These are phyloP conservation scores for Closterium sp. DNA, from an alignment of 139 green algal genomes.

Conservation along the genomic window DNA sequence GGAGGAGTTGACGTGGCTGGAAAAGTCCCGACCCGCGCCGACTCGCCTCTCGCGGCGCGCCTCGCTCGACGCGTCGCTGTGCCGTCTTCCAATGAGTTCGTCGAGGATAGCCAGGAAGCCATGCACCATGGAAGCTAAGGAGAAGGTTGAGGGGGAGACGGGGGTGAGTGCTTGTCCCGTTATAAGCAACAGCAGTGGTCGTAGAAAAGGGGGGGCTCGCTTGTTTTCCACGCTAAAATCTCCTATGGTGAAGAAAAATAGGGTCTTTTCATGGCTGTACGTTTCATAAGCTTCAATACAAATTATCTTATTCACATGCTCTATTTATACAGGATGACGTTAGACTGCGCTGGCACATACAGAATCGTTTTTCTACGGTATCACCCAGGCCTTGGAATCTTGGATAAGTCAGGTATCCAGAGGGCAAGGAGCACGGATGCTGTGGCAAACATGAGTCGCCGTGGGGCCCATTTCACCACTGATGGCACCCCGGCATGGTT, in stretches of 20 bases:
- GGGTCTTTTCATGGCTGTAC: neutral
- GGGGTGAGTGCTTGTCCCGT: neutral
- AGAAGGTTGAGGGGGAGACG: neutral
- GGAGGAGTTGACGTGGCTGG: neutral
- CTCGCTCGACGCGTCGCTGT: neutral
- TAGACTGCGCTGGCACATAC: neutral
- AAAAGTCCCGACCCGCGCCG: neutral
- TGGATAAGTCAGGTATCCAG: conserved; percentile 70
- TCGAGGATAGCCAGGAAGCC: neutral
- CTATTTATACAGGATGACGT: neutral
- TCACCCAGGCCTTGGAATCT: neutral
- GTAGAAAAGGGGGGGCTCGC: neutral
- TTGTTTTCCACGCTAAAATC: neutral
- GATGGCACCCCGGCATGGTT: conserved; percentile 68
- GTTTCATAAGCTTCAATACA: neutral
- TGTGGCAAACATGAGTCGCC: conserved; percentile 72
- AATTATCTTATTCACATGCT: neutral
- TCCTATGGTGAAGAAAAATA: neutral
- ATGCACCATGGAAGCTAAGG: neutral
- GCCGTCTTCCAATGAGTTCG: neutral
- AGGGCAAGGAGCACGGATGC: conserved; percentile 70
- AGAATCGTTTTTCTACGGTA: neutral
- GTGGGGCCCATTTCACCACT: conserved; percentile 69
- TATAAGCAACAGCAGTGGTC: neutral
- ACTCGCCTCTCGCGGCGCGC: neutral